These are phyloP conservation scores for Persicaria tinctoria DNA, from an alignment of 148 eudicot genomes.

Conservation along the genomic window DNA sequence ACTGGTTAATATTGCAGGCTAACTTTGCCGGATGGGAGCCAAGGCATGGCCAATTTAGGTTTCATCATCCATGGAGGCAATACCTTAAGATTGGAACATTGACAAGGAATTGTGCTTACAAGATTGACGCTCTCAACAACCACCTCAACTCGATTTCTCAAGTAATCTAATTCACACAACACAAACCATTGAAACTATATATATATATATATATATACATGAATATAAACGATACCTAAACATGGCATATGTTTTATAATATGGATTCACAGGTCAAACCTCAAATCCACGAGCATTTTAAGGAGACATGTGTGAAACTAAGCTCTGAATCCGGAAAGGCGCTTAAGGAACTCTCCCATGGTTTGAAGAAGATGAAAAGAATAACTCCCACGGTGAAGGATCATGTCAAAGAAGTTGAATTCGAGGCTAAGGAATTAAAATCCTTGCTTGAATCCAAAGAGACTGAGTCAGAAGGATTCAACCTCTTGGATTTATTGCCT, in stretches of 20 bases:
- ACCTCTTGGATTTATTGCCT: slow-evolving; percentile 38
- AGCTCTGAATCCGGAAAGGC: slow-evolving; percentile 28
- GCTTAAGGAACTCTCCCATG: slow-evolving; percentile 23
- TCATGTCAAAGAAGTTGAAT: slow-evolving; percentile 19
- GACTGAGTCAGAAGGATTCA: slow-evolving; percentile 18
- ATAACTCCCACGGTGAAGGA: slow-evolving; percentile 8
- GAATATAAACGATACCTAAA: too few relatives aligned
- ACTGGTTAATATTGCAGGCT: slow-evolving; percentile 8
- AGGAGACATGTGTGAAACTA: slow-evolving; percentile 24
- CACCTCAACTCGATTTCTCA: slow-evolving; percentile 18
- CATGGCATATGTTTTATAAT: not conserved
- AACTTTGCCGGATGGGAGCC: slow-evolving; percentile 41
- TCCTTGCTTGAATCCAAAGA: slow-evolving; percentile 11
- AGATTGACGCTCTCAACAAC: slow-evolving; percentile 20
- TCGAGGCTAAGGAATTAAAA: slow-evolving; percentile 28
- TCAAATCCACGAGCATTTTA: slow-evolving; percentile 20
- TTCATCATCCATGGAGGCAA: slow-evolving; percentile 31
- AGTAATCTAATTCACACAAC: slow-evolving; percentile 16
- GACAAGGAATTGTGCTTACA: slow-evolving; percentile 22
- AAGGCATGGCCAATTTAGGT: slow-evolving; percentile 25
- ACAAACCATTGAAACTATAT: not conserved
- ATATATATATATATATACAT: too few relatives aligned
- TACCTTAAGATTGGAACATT: slow-evolving; percentile 27
- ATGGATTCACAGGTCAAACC: slow-evolving; percentile 21
- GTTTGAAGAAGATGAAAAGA: slow-evolving; percentile 26